Conservation (phyloP, 1,284 basidiomycete genomes). For the Volvariella volvacea region DNA sequence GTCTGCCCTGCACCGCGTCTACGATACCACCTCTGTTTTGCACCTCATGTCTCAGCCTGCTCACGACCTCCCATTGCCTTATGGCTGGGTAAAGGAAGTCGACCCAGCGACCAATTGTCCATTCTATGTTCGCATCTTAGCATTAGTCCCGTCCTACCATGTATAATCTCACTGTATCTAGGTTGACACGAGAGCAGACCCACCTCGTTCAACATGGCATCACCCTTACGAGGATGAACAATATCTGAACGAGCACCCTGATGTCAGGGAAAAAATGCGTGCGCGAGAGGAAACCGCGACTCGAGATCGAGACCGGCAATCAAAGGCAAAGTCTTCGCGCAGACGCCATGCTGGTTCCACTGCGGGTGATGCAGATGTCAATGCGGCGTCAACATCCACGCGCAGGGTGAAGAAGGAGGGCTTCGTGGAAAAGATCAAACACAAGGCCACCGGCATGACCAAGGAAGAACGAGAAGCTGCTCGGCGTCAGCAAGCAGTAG, state of each 20-base stretch:
- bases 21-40: background rate
- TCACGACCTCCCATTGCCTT: slow-evolving; percentile 33
- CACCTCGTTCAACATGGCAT: slow-evolving; percentile 65
- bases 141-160: background rate
- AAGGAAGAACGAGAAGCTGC: slow-evolving; percentile 50
- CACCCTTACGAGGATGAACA: slow-evolving; percentile 66
- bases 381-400: slow-evolving; percentile 7
- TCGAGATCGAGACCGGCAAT: no score
- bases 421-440: slow-evolving; percentile 53
- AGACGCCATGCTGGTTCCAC: slow-evolving; percentile 13
- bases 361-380: slow-evolving; percentile 7
- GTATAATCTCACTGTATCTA: slow-evolving; percentile 12
- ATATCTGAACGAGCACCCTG: slow-evolving; percentile 51
- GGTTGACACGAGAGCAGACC: slow-evolving; percentile 60
- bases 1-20: background rate
- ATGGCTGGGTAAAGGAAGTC: slow-evolving; percentile 56
- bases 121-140: slow-evolving; percentile 30
- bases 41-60: background rate
- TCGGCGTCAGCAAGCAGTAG: slow-evolving; percentile 32
- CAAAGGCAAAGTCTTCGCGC: slow-evolving; percentile 11
- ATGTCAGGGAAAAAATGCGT: slow-evolving; percentile 31
- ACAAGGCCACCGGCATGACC: slow-evolving; percentile 54
- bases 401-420: slow-evolving; percentile 34
- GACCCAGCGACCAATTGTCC: slow-evolving; percentile 37
- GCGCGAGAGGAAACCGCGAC: slow-evolving; percentile 9